Conservation (phyloP, 768 basidiomycete genomes). For the Trametes elegans region DNA sequence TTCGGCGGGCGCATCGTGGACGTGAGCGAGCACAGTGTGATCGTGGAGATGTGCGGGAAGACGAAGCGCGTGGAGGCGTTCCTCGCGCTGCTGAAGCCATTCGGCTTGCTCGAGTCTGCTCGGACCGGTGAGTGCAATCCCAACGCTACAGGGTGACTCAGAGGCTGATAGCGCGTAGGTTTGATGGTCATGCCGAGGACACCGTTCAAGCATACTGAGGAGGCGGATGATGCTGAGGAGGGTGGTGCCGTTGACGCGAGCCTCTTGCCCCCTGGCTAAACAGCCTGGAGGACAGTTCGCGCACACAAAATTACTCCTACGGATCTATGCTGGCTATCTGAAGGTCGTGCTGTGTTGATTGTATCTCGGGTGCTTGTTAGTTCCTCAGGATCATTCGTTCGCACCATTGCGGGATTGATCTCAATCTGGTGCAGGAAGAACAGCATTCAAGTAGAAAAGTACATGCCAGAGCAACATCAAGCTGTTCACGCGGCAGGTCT, state of each 20-base stretch:
- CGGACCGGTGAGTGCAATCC: conserved; percentile 67
- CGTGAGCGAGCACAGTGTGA: conserved; percentile 91
- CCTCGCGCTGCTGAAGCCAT: conserved; percentile 86
- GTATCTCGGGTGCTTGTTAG: neutral
- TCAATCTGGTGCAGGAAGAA: neutral
- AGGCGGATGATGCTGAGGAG: conserved; percentile 52
- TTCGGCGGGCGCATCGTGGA: conserved; percentile 95
- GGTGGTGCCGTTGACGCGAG: conserved; percentile 78
- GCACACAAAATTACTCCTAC: conserved; percentile 3
- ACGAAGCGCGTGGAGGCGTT: conserved; percentile 90
- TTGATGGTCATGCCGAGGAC: conserved; percentile 99
- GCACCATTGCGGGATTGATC: neutral
- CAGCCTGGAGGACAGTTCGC: neutral
- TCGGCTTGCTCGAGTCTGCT: conserved; percentile 93
- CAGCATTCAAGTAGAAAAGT: neutral
- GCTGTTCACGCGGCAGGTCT: neutral
- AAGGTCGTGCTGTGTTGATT: neutral
- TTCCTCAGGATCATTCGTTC: neutral
- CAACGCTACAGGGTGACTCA: neutral
- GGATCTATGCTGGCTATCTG: neutral
- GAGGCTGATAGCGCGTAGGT: conserved; percentile 43
- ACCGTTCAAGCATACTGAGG: conserved; percentile 65
- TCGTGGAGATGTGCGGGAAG: conserved; percentile 94
- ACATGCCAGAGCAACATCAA: neutral
- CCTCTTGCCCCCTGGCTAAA: conserved; percentile 89